These are phyloP conservation scores for Scleroderma bovista DNA, from an alignment of 768 basidiomycete species.

Conservation along the genomic window DNA sequence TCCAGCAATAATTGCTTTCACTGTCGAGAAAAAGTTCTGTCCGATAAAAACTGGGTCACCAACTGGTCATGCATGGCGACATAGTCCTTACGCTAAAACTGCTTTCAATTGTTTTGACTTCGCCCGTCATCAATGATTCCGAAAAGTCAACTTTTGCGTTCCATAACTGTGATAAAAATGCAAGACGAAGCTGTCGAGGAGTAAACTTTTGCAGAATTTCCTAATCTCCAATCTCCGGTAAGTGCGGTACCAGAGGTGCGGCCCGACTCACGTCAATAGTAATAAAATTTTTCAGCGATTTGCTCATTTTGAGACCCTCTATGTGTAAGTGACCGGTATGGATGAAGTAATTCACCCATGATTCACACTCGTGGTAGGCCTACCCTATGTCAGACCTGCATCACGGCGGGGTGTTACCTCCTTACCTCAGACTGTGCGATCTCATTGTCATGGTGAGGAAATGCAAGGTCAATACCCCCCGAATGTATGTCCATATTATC, in stretches of 20 bases:
- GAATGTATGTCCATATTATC: slow-evolving; percentile 96
- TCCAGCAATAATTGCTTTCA: slow-evolving; percentile 68
- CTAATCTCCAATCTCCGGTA: slow-evolving; percentile 34
- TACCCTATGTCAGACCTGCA: slow-evolving; percentile 26
- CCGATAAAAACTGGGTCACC: slow-evolving; percentile 3
- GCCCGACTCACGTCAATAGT: slow-evolving; percentile 73
- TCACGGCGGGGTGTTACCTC: slow-evolving; percentile 4
- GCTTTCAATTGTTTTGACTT: slow-evolving; percentile 80
- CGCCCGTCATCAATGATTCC: slow-evolving; percentile 80
- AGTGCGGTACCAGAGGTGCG: slow-evolving; percentile 1
- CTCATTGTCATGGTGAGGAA: slow-evolving; percentile 99
- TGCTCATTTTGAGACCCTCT: slow-evolving; percentile 98
- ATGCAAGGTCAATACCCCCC: slow-evolving; percentile 94
- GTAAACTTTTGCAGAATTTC: slow-evolving; percentile 82
- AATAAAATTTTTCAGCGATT: slow-evolving; percentile 98
- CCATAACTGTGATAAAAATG: slow-evolving; percentile 90
- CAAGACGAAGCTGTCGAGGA: slow-evolving; percentile 83
- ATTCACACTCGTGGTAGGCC: slow-evolving; percentile 87
- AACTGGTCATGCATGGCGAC: slow-evolving; percentile 1
- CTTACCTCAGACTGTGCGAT: slow-evolving; percentile 92
- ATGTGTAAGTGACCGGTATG: slow-evolving; percentile 99
- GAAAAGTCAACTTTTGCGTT: slow-evolving; percentile 93
- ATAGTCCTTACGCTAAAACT: slow-evolving; percentile 68
- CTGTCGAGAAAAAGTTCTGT: slow-evolving; percentile 91
- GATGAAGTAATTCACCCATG: slow-evolving; percentile 99